Percentiles rank a stretch among this genome's conserved stretches.
phyloP scores from a whole-genome alignment of 1,284 basidiomycete genomes.

The Peniophora sp. region DNA sequence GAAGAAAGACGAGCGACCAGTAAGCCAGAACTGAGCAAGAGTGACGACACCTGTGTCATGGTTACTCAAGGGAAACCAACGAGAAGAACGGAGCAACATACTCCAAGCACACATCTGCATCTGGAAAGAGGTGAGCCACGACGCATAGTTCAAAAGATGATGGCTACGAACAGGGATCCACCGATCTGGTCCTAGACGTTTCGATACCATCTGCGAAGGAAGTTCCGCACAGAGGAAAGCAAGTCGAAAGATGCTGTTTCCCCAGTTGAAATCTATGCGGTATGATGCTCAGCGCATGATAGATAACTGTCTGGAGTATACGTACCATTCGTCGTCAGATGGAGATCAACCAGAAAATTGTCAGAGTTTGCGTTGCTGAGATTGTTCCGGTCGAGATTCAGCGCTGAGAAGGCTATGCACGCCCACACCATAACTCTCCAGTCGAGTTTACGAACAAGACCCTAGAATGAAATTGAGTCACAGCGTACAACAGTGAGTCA shows the following conservation, averaged over 20 bases:
- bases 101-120: slow-evolving; percentile 36
- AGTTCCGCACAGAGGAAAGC: slow-evolving; percentile 57
- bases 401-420: slow-evolving; percentile 51
- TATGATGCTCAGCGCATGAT: neutral
- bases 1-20: slow-evolving; percentile 47
- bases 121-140: no score
- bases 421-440: slow-evolving; percentile 59
- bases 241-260: slow-evolving; percentile 49
- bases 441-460: slow-evolving; percentile 54
- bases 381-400: slow-evolving; percentile 50
- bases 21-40: slow-evolving; percentile 56
- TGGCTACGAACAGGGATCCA: slow-evolving; percentile 45
- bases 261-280: slow-evolving; percentile 54
- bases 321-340: slow-evolving; percentile 46
- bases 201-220: slow-evolving; percentile 68
- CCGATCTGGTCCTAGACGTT: slow-evolving; percentile 60
- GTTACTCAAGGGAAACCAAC: neutral
- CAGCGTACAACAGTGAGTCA: neutral
- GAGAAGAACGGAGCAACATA: slow-evolving; percentile 4
- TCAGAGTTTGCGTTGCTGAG: slow-evolving; percentile 59
- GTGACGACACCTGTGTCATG: slow-evolving; percentile 49
- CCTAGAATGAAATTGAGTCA: slow-evolving; percentile 20
- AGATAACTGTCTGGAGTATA: neutral
- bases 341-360: slow-evolving; percentile 57
- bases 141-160: no score